phyloP scores from a whole-genome alignment of 768 basidiomycete species.

The Omphalotus guepiniiformis region DNA sequence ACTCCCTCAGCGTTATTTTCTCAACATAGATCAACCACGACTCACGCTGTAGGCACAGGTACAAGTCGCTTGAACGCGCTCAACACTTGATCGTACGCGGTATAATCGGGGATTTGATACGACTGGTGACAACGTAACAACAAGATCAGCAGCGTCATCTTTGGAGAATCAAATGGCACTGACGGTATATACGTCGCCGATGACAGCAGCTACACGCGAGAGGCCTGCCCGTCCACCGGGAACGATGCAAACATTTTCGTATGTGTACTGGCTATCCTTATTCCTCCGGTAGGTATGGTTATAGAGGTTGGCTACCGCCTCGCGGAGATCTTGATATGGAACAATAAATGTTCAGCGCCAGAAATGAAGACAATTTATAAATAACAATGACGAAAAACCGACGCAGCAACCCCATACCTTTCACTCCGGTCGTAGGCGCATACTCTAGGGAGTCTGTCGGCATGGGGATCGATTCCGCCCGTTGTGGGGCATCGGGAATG shows the following conservation, averaged over 20 bases:
- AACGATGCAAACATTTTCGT: conserved; percentile 91
- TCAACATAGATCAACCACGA: conserved; percentile 13
- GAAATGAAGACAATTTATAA: conserved; percentile 1
- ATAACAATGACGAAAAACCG: not conserved
- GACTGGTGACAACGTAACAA: conserved; percentile 38
- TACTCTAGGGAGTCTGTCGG: conserved; percentile 79
- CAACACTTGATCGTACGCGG: conserved; percentile 80
- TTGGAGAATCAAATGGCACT: conserved; percentile 15
- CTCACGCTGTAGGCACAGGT: conserved; percentile 85
- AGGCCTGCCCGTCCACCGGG: conserved; percentile 91
- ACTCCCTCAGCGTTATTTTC: not conserved
- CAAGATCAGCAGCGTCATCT: not conserved
- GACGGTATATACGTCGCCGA: conserved; percentile 85
- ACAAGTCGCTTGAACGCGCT: conserved; percentile 86
- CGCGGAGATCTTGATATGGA: conserved; percentile 64
- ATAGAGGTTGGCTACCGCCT: conserved; percentile 88
- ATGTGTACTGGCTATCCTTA: conserved; percentile 82
- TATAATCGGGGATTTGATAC: conserved; percentile 91
- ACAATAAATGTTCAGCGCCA: conserved; percentile 7
- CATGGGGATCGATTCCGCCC: conserved; percentile 61
- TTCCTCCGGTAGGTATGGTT: conserved; percentile 83
- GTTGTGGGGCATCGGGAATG: conserved; percentile 68
- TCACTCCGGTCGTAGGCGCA: conserved; percentile 90
- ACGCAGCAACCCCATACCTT: conserved; percentile 39
- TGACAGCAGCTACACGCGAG: conserved; percentile 86